phyloP scores from a whole-genome alignment of 257 asterid species.

The Solanum etuberosum region DNA sequence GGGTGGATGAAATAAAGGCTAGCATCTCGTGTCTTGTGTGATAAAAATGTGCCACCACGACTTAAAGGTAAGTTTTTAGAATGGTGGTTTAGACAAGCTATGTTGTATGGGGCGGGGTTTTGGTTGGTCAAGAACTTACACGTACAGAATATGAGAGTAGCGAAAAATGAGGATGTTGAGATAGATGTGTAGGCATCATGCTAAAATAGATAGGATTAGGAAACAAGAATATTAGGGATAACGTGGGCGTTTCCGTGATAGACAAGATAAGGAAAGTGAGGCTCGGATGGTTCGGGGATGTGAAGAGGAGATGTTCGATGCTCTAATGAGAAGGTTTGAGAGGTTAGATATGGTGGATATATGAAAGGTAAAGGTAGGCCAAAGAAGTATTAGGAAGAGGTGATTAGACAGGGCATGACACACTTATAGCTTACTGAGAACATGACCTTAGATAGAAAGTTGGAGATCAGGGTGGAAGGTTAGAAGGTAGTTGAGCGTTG shows the following conservation, averaged over 20 bases:
- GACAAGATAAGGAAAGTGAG: not conserved
- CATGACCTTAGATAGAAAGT: not conserved
- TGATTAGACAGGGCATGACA: not conserved
- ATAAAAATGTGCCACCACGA: too few species aligned
- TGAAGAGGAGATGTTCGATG: not conserved
- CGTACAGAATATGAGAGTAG: not conserved
- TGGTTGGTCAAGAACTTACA: too few species aligned
- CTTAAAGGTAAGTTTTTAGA: too few species aligned
- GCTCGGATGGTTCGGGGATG: not conserved
- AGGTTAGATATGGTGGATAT: not conserved
- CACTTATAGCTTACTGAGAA: not conserved
- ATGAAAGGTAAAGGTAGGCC: not conserved
- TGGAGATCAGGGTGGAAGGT: not conserved
- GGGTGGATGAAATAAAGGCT: too few species aligned
- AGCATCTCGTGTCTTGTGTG: too few species aligned
- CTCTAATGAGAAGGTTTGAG: not conserved
- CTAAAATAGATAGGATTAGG: not conserved
- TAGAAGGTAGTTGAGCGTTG: not conserved
- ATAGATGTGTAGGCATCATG: not conserved
- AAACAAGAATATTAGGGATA: not conserved
- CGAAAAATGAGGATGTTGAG: not conserved
- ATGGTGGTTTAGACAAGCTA: too few species aligned
- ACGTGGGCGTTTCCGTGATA: not conserved
- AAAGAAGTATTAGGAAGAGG: not conserved
- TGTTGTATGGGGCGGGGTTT: too few species aligned